phyloP scores from a whole-genome alignment of 805 yeast species.

The Yarrowia yakushimensis region DNA sequence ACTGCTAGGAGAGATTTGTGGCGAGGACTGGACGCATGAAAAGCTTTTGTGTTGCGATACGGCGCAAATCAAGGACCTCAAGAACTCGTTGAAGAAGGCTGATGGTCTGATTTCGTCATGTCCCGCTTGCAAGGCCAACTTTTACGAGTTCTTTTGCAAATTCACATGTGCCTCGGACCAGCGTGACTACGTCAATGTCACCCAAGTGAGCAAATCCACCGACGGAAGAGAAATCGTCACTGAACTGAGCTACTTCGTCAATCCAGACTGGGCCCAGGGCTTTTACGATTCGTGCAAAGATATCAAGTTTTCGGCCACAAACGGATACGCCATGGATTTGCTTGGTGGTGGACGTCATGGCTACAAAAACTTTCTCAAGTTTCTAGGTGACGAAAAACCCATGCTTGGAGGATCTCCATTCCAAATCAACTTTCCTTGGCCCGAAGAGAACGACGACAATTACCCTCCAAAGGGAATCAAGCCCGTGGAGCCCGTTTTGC shows the following conservation, averaged over 20 bases:
- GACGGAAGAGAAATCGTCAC: conserved; percentile 59
- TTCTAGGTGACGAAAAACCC: conserved; percentile 93
- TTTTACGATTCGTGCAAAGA: conserved; percentile 83
- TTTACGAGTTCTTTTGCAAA: conserved; percentile 72
- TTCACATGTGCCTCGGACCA: conserved; percentile 91
- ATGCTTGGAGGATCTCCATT: conserved; percentile 92
- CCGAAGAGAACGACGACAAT: not conserved
- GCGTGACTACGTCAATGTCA: conserved; percentile 66
- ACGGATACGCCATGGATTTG: conserved; percentile 93
- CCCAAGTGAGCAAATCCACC: conserved; percentile 49
- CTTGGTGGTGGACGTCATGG: conserved; percentile 95
- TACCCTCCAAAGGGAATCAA: conserved; percentile 12
- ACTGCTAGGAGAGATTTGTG: conserved; percentile 62
- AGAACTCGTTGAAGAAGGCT: conserved; percentile 63
- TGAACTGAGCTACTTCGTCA: conserved; percentile 63
- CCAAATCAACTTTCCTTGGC: conserved; percentile 74
- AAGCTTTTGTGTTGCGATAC: conserved; percentile 65
- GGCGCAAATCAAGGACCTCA: conserved; percentile 54
- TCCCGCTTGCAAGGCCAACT: conserved; percentile 89
- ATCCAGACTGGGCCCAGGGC: conserved; percentile 53
- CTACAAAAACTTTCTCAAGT: conserved; percentile 70
- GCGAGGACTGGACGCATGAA: conserved; percentile 53
- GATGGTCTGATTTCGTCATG: conserved; percentile 81
- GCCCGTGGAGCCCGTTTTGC: conserved; percentile 33
- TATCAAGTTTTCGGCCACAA: conserved; percentile 89